phyloP scores from a whole-genome alignment of 345 rosid species.

The Lumnitzera littorea region DNA sequence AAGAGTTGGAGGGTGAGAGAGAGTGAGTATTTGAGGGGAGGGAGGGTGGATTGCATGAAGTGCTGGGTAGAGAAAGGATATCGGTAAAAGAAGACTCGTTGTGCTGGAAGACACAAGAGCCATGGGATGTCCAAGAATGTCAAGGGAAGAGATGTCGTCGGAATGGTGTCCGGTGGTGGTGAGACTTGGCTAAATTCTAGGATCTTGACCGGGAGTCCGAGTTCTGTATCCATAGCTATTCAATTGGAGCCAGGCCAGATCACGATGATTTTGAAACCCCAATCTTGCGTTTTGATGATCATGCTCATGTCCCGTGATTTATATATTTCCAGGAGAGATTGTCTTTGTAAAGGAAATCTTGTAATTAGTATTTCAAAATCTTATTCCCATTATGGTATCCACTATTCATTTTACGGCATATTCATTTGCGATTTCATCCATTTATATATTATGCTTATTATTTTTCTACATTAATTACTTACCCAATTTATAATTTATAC shows the following conservation, averaged over 20 bases:
- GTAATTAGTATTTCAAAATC: no score
- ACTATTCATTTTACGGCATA: no score
- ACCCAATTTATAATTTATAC: no score
- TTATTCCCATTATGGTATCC: no score
- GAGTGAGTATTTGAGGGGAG: conserved; percentile 40
- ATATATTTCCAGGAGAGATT: no score
- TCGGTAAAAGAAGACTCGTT: conserved; percentile 29
- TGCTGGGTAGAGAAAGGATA: conserved; percentile 18
- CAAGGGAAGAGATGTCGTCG: conserved; percentile 28
- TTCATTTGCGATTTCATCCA: no score
- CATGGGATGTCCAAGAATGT: conserved; percentile 29
- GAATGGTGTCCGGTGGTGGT: conserved; percentile 23
- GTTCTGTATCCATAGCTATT: neutral
- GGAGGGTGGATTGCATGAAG: conserved; percentile 25
- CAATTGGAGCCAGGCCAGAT: neutral
- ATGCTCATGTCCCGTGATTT: no score
- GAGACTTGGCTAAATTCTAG: conserved; percentile 21
- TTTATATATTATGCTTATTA: no score
- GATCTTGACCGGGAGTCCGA: neutral
- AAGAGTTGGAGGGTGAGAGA: conserved; percentile 33
- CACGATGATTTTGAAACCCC: no score
- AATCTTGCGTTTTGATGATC: no score
- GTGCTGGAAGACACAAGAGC: conserved; percentile 15
- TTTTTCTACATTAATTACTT: no score
- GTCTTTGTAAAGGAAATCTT: no score